phyloP scores from a whole-genome alignment of 805 yeast species.

The Saccharomycopsis schoenii region DNA sequence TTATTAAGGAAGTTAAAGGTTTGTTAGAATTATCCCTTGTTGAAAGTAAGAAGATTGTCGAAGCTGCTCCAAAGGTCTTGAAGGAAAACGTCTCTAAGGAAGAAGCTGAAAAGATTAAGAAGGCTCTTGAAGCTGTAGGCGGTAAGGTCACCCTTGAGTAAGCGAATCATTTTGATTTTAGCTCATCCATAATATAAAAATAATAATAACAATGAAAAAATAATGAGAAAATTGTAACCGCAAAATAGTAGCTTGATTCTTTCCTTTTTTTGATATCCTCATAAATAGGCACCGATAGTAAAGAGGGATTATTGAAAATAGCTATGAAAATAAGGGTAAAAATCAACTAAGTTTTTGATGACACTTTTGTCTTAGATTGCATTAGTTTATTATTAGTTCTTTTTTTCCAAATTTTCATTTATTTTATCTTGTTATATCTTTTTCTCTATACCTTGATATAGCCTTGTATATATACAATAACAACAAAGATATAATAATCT shows the following conservation, averaged over 20 bases:
- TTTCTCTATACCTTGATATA: neutral
- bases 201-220: neutral
- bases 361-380: neutral
- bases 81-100: conserved; percentile 95
- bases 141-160: conserved; percentile 88
- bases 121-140: conserved; percentile 87
- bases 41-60: conserved; percentile 96
- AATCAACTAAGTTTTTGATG: neutral
- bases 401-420: neutral
- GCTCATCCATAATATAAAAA: neutral
- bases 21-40: conserved; percentile 87
- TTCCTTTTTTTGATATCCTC: neutral
- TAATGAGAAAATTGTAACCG: neutral
- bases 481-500: neutral
- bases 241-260: neutral
- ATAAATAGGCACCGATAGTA: neutral
- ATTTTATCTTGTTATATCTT: neutral
- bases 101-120: conserved; percentile 94
- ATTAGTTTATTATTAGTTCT: neutral
- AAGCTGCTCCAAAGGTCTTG: conserved; percentile 90
- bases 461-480: conserved; percentile 1
- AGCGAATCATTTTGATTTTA: conserved; percentile 10
- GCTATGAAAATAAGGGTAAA: neutral
- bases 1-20: conserved; percentile 92
- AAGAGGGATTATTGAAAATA: neutral